Base-by-base conservation (phyloP, 1,284 basidiomycete genomes). In the Apiotrichum veenhuisii region DNA sequence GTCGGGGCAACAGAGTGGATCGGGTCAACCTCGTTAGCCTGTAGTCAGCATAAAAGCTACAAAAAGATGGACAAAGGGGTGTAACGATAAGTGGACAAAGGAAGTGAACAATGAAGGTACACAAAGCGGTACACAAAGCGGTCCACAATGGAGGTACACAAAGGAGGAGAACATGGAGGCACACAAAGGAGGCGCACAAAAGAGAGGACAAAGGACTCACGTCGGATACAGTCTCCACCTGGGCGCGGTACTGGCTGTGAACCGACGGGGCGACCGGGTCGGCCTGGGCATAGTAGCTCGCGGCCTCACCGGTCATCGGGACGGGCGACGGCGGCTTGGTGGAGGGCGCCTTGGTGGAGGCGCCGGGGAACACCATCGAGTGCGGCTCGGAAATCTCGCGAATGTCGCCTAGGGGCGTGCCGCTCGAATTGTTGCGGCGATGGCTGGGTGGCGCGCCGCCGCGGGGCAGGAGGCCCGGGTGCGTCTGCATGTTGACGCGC, bases 151-250 rank as follows among this genome's bases (percentile, higher is more conserved):
- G n/a, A n/a, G n/a, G n/a, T n/a, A n/a, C n/a, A n/a, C 37, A 8
- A 14, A 34, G 33, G 33, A 34, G 33, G 33, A 14, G 33, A 8
- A 34, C 14, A n/a, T n/a, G 17, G 17, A 3, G 10, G 37, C 37
- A 18, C 17, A 8, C 8, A 20, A 22, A 15, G 9, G 17, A 18
- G 14, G 4, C 5, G 36, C 18, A 46, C 33, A 12, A 8, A 14
- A 37, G 36, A 15, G 34, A 40, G 7, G 2, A 8, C 10, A 9
- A 17, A 2, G 17, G 5, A 67, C 74, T 62, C 36, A 73, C 73
- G 55, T 77, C 74, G 42, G 68, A 63, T 4, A 76, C 64, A 11
- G 71, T 73, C 63, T 77, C 73, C 2, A 73, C 74, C 57, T 69
- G 73, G 8, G 74, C 73, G 10, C 37, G 34, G 34, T 48, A 48